Conservation (phyloP, 2,329 filamentous ascomycete genomes). For the Trichoderma pleuroti region DNA sequence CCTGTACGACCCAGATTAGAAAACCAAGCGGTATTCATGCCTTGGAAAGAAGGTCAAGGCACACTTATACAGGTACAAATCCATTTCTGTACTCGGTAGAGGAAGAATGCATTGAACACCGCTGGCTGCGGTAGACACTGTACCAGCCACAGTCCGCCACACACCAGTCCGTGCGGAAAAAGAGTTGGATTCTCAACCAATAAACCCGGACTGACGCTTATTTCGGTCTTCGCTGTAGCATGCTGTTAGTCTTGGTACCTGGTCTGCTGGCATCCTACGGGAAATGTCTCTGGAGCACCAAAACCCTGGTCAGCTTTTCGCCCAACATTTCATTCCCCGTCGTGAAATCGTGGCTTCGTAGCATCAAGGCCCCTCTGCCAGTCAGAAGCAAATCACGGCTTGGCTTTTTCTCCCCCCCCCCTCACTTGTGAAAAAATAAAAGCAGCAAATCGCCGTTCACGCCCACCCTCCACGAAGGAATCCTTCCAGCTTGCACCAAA, state of each 20-base stretch:
- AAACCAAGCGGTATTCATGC: too few relatives aligned
- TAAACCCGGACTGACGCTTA: neutral
- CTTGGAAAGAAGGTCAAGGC: too few relatives aligned
- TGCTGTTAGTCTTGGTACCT: neutral
- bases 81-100: neutral
- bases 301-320: neutral
- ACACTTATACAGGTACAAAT: too few relatives aligned
- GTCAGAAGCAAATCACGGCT: neutral
- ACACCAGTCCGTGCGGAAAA: neutral
- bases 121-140: neutral
- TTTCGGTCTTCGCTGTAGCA: neutral
- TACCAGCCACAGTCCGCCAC: neutral
- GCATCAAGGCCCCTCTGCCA: neutral
- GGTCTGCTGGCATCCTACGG: neutral
- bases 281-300: neutral
- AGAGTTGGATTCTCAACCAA: neutral
- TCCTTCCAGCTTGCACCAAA: neutral
- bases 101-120: neutral
- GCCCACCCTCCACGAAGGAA: neutral
- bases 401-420: neutral
- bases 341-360: too few relatives aligned
- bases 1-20: too few relatives aligned
- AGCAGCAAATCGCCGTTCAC: neutral
- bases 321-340: neutral
- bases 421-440: neutral